Percentiles rank a stretch among this genome's conserved stretches.
phyloP scores from a whole-genome alignment of 2,329 filamentous ascomycete genomes.

The Trichoderma atroviride region DNA sequence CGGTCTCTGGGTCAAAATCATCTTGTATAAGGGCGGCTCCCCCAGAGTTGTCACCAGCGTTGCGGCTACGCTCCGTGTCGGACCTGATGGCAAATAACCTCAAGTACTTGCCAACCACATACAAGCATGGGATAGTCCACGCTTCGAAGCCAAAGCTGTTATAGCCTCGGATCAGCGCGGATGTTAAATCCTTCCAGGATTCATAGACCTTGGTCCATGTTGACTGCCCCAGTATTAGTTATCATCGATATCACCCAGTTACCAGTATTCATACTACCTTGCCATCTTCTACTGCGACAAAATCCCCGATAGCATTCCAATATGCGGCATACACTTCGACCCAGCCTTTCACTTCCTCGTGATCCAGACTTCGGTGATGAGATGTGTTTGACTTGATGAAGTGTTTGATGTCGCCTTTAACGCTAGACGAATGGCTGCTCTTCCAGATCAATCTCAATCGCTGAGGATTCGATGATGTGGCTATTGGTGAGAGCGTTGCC shows the following conservation, averaged over 20 bases:
- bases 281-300: conserved; percentile 58
- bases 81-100: conserved; percentile 88
- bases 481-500: conserved; percentile 71
- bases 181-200: conserved; percentile 83
- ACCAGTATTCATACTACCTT: conserved; percentile 36
- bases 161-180: conserved; percentile 78
- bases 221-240: conserved; percentile 41
- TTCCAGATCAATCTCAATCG: conserved; percentile 71
- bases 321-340: conserved; percentile 80
- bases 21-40: conserved; percentile 65
- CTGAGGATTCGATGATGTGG: conserved; percentile 63
- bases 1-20: conserved; percentile 75
- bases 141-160: conserved; percentile 74
- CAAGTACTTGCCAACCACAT: conserved; percentile 83
- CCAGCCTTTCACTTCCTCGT: conserved; percentile 78
- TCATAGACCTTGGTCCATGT: conserved; percentile 85
- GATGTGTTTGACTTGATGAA: conserved; percentile 66
- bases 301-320: conserved; percentile 78
- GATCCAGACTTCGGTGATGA: conserved; percentile 55
- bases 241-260: neutral
- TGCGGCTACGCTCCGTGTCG: conserved; percentile 66
- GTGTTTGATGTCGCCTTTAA: conserved; percentile 71
- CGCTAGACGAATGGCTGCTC: conserved; percentile 66
- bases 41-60: conserved; percentile 41
- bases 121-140: conserved; percentile 92